Evolutionary conservation across 1,284 basidiomycete species (phyloP).

Genomic region (Trichosporon sp.): DNA sequence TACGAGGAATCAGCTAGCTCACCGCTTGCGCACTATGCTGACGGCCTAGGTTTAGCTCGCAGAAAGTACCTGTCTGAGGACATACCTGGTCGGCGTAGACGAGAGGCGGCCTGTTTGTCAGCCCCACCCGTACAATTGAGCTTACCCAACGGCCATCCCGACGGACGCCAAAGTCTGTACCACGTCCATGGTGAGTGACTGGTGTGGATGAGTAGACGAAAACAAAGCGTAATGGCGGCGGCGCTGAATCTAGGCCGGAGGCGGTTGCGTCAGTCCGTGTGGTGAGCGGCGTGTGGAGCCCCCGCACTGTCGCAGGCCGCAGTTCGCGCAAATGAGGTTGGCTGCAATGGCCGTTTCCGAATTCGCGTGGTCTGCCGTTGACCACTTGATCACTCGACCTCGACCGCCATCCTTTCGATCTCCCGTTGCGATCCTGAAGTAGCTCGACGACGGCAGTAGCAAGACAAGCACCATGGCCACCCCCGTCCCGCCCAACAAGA

Average conservation of each 20-base stretch:
- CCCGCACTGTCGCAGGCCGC: neutral
- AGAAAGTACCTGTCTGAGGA: neutral
- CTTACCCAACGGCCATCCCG: conserved; percentile 50
- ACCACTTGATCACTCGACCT: neutral
- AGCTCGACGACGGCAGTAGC: neutral
- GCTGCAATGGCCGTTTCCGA: conserved; percentile 3
- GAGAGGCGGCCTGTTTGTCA: conserved; percentile 48
- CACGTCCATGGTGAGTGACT: conserved; percentile 12
- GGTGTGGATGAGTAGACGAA: neutral
- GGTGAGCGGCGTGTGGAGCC: neutral
- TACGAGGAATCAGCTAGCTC: conserved; percentile 12
- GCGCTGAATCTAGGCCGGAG: neutral
- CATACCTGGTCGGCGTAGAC: conserved; percentile 51
- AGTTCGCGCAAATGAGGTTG: neutral
- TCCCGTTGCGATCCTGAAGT: neutral
- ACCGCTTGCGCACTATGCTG: conserved; percentile 52
- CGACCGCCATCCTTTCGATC: neutral
- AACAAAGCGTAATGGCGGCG: neutral
- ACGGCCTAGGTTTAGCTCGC: conserved; percentile 34
- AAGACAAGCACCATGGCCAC: conserved; percentile 32
- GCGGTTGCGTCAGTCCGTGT: neutral
- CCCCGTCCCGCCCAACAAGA: conserved; percentile 44
- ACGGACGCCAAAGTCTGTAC: conserved; percentile 41
- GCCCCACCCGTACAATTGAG: neutral
- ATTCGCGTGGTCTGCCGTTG: neutral